These are phyloP conservation scores for Dryas alaskensis DNA, from an alignment of 306 rosid species.

Conservation along the genomic window DNA sequence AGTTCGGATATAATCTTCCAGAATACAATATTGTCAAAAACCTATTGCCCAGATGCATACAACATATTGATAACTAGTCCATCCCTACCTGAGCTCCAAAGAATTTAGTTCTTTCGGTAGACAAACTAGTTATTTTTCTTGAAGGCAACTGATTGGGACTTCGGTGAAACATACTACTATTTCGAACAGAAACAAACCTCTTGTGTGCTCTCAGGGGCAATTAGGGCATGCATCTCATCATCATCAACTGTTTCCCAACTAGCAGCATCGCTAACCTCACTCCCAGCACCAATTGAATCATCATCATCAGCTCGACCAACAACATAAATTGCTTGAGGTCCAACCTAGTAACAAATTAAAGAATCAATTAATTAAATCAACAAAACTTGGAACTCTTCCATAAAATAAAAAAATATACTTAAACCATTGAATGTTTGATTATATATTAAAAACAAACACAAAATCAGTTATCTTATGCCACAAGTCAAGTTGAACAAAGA, in stretches of 20 bases:
- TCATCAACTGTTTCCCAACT: slow-evolving; percentile 98
- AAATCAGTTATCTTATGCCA: not conserved
- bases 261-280: slow-evolving; percentile 91
- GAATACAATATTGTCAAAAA: not conserved
- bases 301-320: slow-evolving; percentile 98
- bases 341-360: slow-evolving; percentile 61
- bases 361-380: slow-evolving; percentile 24
- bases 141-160: slow-evolving; percentile 21
- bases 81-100: not conserved
- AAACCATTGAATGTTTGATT: not conserved
- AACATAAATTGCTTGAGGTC: slow-evolving; percentile 98
- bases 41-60: not conserved
- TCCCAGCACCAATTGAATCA: slow-evolving; percentile 82
- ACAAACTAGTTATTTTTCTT: slow-evolving; percentile 13
- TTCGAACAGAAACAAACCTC: slow-evolving; percentile 59
- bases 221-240: slow-evolving; percentile 63
- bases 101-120: not conserved
- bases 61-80: slow-evolving; percentile 8
- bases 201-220: slow-evolving; percentile 47
- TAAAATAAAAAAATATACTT: too few species aligned
- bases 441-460: not conserved
- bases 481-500: not conserved
- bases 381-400: slow-evolving; percentile 22
- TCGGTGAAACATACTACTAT: slow-evolving; percentile 21
- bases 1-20: not conserved